Conservation (phyloP, 257 asterid genomes). For the Cinchona pubescens region DNA sequence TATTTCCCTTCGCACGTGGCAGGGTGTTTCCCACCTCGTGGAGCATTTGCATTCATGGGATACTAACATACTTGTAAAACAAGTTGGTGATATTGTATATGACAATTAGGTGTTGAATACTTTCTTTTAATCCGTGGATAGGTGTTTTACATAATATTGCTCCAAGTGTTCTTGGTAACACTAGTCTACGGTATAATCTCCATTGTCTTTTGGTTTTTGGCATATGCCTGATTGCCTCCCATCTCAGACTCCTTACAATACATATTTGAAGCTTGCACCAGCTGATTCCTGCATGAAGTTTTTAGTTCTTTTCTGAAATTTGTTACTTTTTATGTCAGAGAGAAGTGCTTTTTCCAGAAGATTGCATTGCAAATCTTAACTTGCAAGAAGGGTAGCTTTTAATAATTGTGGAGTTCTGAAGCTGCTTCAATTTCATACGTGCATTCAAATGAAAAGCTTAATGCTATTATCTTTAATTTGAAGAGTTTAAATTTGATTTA, state of each 20-base stretch:
- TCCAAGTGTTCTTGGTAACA: too few relatives aligned
- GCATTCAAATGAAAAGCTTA: not conserved
- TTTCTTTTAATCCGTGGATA: not conserved
- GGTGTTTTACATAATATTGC: not conserved
- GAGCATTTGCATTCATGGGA: too few relatives aligned
- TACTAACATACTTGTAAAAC: too few relatives aligned
- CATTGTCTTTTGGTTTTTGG: not conserved
- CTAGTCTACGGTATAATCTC: not conserved
- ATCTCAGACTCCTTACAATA: not conserved
- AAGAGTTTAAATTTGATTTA: too few relatives aligned
- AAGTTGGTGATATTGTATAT: not conserved
- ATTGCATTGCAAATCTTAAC: not conserved
- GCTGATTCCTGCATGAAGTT: not conserved
- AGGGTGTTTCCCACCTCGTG: too few relatives aligned
- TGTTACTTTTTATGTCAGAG: not conserved
- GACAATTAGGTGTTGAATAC: not conserved
- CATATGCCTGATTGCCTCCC: not conserved
- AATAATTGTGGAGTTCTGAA: too few relatives aligned
- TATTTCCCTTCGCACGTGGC: too few relatives aligned
- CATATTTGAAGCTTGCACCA: not conserved
- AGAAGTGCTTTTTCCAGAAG: too few relatives aligned
- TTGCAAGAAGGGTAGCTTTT: not conserved
- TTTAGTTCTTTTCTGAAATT: not conserved
- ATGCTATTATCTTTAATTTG: too few relatives aligned
- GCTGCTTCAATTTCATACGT: not conserved